These are phyloP conservation scores for Stropharia rugosoannulata DNA, from an alignment of 768 basidiomycete genomes.

Conservation along the genomic window DNA sequence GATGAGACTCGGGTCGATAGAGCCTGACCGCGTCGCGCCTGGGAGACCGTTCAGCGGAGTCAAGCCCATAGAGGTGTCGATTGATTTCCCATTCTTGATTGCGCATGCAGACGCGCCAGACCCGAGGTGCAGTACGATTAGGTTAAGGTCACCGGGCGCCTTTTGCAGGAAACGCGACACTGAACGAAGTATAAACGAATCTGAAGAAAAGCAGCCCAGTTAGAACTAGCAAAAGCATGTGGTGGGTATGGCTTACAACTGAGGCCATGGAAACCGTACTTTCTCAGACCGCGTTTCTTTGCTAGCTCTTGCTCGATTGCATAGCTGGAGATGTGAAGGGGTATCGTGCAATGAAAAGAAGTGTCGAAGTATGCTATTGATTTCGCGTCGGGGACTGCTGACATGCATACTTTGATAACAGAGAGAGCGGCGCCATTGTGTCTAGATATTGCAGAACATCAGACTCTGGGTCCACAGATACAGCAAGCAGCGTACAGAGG, in stretches of 20 bases:
- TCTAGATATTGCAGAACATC: slow-evolving; percentile 24
- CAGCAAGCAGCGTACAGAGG: slow-evolving; percentile 56
- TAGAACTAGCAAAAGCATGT: neutral
- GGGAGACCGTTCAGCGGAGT: slow-evolving; percentile 88
- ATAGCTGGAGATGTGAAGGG: slow-evolving; percentile 74
- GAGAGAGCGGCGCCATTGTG: slow-evolving; percentile 65
- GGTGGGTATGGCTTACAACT: slow-evolving; percentile 47
- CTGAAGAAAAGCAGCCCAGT: slow-evolving; percentile 27
- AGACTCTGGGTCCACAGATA: neutral
- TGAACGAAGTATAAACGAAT: slow-evolving; percentile 65
- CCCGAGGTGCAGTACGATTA: slow-evolving; percentile 86
- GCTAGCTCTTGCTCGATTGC: slow-evolving; percentile 69
- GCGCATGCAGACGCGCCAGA: slow-evolving; percentile 88
- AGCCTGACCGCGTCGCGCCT: slow-evolving; percentile 84
- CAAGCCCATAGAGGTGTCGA: slow-evolving; percentile 91
- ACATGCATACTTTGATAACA: slow-evolving; percentile 60
- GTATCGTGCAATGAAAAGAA: slow-evolving; percentile 78
- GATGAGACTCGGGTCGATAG: slow-evolving; percentile 82
- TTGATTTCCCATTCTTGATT: slow-evolving; percentile 67
- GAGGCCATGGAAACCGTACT: slow-evolving; percentile 92
- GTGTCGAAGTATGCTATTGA: slow-evolving; percentile 91
- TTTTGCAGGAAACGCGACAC: slow-evolving; percentile 61
- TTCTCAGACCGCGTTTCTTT: slow-evolving; percentile 66
- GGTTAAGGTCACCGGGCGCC: slow-evolving; percentile 53
- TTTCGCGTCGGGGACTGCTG: slow-evolving; percentile 60